Percentiles rank a stretch among this genome's conserved stretches.
Evolutionary conservation across 2,329 filamentous ascomycete species (phyloP).

Genomic region (Aspergillus carbonarius): DNA sequence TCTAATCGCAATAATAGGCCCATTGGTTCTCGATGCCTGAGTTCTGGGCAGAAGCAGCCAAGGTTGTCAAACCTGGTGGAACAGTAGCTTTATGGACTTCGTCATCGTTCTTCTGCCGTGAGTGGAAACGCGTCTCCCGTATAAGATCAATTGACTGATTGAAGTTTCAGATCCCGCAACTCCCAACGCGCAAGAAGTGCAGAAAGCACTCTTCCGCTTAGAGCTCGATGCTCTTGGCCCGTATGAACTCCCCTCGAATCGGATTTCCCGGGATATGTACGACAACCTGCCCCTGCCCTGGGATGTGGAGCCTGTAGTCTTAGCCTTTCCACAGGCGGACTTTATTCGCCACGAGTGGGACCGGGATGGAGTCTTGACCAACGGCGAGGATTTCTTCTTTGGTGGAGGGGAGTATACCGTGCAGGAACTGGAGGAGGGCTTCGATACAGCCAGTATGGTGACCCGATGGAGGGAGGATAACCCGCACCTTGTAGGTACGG

Average conservation of each 20-base stretch:
- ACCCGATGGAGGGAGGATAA: conserved; percentile 44
- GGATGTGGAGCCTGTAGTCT: conserved; percentile 35
- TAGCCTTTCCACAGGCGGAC: conserved; percentile 36
- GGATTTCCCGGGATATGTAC: conserved; percentile 44
- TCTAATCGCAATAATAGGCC: not conserved
- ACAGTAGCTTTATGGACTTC: conserved; percentile 12
- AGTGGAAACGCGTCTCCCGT: not conserved
- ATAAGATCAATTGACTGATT: too few species aligned
- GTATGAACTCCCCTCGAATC: conserved; percentile 47
- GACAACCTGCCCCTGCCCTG: conserved; percentile 51
- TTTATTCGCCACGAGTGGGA: not conserved
- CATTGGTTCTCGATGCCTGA: conserved; percentile 14
- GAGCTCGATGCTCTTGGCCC: conserved; percentile 38
- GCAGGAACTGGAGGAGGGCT: conserved; percentile 19
- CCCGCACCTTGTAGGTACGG: conserved; percentile 35
- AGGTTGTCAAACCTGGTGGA: conserved; percentile 6
- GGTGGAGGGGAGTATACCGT: conserved; percentile 20
- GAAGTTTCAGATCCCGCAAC: conserved; percentile 24
- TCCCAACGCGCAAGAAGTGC: conserved; percentile 45
- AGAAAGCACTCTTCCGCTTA: conserved; percentile 42
- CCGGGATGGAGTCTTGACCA: not conserved
- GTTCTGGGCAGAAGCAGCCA: conserved; percentile 4
- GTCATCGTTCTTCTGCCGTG: not conserved
- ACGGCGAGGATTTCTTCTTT: not conserved
- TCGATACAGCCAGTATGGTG: conserved; percentile 42